Base-by-base conservation (phyloP, 768 basidiomycete species). In the Auricularia auricula-judae region DNA sequence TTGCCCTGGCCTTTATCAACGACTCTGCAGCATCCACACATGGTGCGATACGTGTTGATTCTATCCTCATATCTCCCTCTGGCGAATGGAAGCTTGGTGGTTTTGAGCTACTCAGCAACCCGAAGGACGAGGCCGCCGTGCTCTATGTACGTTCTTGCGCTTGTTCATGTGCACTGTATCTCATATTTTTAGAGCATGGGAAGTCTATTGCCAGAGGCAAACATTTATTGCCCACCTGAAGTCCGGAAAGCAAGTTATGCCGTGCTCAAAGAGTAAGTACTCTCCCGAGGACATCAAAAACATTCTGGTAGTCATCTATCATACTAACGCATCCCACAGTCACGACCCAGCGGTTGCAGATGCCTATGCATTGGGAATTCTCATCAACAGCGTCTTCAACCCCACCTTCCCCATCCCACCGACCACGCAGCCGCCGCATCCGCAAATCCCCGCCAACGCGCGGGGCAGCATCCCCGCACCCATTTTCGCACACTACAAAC, bases 41-140 rank as follows among this genome's bases (percentile, higher is more conserved):
- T 69, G 94, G 93, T 23, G 89, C 86, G 68, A 71, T 95, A 64
- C 78, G 84, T 65, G 73, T 82, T n/a, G 81, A 82, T 65, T 86
- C 91, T 1, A 84, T 98, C 65, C 98, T 97, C 71, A 84, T 97
- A 62, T 93, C 96, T 0, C 87, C 88, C 0, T 91, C 93, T 0
- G 92, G 96, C 4, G 97, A 99, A 77, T 98, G 96, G 97, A 91
- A 91, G 71, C 77, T 99, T 7, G 95, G 92, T 21, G 96, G 96
- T 0, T 94, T 98, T 71, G 97, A 99, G 70, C 76, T 96, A 0
- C 74, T 97, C 67, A 93, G 92, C 69, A 91, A 82, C 68, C 82
- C 87, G 8, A 89, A 86, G 69, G 95, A 98, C 62, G 86, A 90
- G 14, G 73, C 79, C 56, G 84, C 89, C 36, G 82, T 90, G 16